Evolutionary conservation across 129 eudicot genomes (phyloP), one percentile per base, ranked within the genome.

Genomic region (Centella asiatica): DNA sequence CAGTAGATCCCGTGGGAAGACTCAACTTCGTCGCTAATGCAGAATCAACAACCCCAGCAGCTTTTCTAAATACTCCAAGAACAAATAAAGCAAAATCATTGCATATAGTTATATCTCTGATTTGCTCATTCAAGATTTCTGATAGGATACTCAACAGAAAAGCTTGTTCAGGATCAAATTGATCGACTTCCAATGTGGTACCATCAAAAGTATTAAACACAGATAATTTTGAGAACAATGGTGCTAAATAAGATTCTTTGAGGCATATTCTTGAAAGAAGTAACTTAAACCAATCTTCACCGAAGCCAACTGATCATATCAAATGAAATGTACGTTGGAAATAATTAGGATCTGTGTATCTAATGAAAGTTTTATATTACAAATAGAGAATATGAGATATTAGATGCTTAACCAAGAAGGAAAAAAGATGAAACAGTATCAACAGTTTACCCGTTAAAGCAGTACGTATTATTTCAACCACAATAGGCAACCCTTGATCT

Each of bases 181-280:
- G 34, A 73, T 33, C 71, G 49, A 15, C 51, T 62, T 57, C 44
- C 46, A 60, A 49, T 2, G 5, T 59, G 62, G 32, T 36, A 34
- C 40, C 57, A 39, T 65, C 74, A 59, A 26, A 13, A 48, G 32
- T 40, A 70, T 29, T 60, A 37, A 56, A 12, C 36, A 44, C 47
- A 18, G 11, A 39, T 50, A 83, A 53, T 32, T 74, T 76, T 19
- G 77, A 72, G 80, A 84, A 86, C 57, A 79, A 17, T 24, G 72
- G 65, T 19, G 69, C 65, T 44, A 84, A 81, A 61, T 70, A 69
- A 25, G 80, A 63, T 61, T 81, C 87, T 51, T 84, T 87, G 0
- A 84, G 53, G 79, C 94, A 90, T 19, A 80, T 64, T 72, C 69
- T 77, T 72, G 95, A 81, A 54, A 90, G 76, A 58, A 86, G 80